Evolutionary conservation across 352 stramenopile species (phyloP), one percentile per base, ranked within the genome.

Genomic region (Elongisporangium senticosum): DNA sequence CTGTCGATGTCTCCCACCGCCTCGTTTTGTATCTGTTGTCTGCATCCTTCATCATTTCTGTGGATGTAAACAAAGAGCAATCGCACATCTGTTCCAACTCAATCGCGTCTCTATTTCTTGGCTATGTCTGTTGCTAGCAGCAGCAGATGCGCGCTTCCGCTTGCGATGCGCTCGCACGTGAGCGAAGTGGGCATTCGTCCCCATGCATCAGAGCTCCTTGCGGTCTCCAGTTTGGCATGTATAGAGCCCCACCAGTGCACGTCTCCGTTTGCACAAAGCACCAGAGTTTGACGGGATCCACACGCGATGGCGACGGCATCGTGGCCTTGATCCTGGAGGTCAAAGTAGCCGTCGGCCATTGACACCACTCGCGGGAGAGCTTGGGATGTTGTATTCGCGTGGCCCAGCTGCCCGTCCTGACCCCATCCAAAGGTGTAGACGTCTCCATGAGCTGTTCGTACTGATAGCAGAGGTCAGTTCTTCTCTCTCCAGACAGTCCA

Each of bases 401-500:
- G 48, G 3, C 56, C 61, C 71, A 93, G 47, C 67, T 93, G 84
- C 0, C 75, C 74, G 64, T 92, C 71, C 37, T 63, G 73, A 22
- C 81, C 77, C 84, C 84, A 93, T 19, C 84, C 84, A 78, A 80
- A 93, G 23, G 80, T 87, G 62, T 92, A 93, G 24, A 92, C 49
- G 55, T 93, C 82, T 1, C 82, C 78, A 6, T 75, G 72, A 3
- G 69, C 67, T 7, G 82, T 88, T 14, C 81, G 62, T 17, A 56
- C 77, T 82, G 37, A 43, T 43, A 10, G 19, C 8, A 15, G 19
- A 4, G 26, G 20, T 51, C 3, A 22, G 21, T 3, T 15, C 33
- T 26, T 33, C 3, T 1, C 8, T 43, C 11, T 43, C 11, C 33
- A 17, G 10, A 21, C 11, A n/a, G 21, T 17, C 51, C 17, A 56